Evolutionary conservation across 371 early-diverging fungal genomes (phyloP).

Genomic region (Quaeritorhiza haematococci): DNA sequence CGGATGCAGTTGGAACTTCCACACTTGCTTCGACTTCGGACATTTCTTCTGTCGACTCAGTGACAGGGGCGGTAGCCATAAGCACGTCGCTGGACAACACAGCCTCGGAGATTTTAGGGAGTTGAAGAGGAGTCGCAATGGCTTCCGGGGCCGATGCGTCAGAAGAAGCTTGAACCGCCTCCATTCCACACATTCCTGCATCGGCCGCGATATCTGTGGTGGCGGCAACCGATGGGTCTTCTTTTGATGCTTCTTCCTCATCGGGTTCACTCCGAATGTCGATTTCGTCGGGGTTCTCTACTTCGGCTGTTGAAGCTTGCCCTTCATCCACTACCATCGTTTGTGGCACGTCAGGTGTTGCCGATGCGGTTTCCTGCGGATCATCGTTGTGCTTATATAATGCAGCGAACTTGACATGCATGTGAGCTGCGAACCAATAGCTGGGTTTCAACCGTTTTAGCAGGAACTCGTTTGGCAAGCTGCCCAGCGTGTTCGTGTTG

Average conservation of each 20-base stretch:
- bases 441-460: conserved; percentile 67
- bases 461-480: conserved; percentile 59
- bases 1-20: not conserved
- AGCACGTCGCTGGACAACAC: too few relatives aligned
- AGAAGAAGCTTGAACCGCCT: too few relatives aligned
- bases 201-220: conserved; percentile 39
- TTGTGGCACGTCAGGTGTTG: not conserved
- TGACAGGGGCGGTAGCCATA: too few relatives aligned
- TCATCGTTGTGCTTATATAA: conserved; percentile 46
- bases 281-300: conserved; percentile 61
- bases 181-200: conserved; percentile 21
- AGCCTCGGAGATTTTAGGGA: too few relatives aligned
- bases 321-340: not conserved
- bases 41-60: not conserved
- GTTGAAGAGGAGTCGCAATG: too few relatives aligned
- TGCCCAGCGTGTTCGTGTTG: conserved; percentile 66
- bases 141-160: too few relatives aligned
- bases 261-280: conserved; percentile 38
- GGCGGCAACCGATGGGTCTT: conserved; percentile 18
- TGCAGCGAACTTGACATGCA: conserved; percentile 88
- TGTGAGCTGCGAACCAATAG: conserved; percentile 86
- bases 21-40: not conserved
- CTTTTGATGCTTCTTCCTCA: not conserved
- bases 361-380: not conserved
- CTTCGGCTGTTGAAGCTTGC: not conserved